These are phyloP conservation scores for Handroanthus guayacan DNA, from an alignment of 257 asterid genomes.

Conservation along the genomic window DNA sequence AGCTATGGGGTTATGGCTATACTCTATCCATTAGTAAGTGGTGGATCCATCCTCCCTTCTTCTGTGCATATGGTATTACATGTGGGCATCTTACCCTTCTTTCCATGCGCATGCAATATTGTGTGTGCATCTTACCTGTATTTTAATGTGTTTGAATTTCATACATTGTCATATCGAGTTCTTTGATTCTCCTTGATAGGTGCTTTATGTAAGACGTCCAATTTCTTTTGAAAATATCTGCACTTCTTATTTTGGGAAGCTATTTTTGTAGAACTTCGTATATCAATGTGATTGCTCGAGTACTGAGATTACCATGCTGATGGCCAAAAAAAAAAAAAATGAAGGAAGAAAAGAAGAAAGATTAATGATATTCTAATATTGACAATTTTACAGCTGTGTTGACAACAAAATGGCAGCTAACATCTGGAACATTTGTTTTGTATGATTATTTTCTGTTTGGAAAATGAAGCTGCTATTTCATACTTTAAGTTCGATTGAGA, in stretches of 20 bases:
- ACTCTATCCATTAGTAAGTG: slow-evolving; percentile 83
- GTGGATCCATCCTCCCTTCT: slow-evolving; percentile 10
- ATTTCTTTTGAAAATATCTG: not conserved
- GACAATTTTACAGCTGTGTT: not conserved
- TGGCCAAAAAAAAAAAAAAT: no score
- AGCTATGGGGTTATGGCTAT: slow-evolving; percentile 97
- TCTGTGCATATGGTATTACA: slow-evolving; percentile 1
- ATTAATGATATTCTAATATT: not conserved
- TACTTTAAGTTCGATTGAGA: no score
- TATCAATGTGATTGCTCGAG: slow-evolving; percentile 5
- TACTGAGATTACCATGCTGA: not conserved
- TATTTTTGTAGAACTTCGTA: slow-evolving; percentile 2
- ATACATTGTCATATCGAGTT: not conserved
- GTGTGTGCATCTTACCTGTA: not conserved
- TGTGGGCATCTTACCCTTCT: not conserved
- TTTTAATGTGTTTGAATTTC: not conserved
- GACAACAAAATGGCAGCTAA: not conserved
- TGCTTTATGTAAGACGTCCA: not conserved
- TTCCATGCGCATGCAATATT: not conserved
- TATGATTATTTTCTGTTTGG: not conserved
- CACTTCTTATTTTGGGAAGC: not conserved
- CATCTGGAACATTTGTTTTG: not conserved
- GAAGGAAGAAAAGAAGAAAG: no score
- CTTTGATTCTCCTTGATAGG: not conserved
- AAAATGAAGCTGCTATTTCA: not conserved